Evolutionary conservation across 768 basidiomycete genomes (phyloP).

Genomic region (Collybia sordida): DNA sequence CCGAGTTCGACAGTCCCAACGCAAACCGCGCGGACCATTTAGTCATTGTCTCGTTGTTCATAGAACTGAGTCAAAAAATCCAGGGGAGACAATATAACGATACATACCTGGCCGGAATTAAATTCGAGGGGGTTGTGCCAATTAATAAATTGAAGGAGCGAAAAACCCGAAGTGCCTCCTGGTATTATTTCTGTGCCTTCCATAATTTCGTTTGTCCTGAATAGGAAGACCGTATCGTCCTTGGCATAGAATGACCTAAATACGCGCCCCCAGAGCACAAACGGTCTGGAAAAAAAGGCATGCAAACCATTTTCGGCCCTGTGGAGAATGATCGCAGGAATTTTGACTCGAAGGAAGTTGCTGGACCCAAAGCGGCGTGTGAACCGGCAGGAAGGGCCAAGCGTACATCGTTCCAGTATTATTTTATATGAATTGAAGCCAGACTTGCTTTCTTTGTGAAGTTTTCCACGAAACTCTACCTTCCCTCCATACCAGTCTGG

Average conservation of each 20-base stretch:
- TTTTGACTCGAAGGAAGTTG: constrained; percentile 50
- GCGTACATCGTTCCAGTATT: constrained; percentile 43
- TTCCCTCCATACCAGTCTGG: constrained; percentile 62
- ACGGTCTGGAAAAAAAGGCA: constrained; percentile 45
- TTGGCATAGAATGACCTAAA: constrained; percentile 65
- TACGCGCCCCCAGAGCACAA: constrained; percentile 52
- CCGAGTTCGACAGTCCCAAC: constrained; percentile 62
- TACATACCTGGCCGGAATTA: constrained; percentile 51
- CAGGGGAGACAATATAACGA: not conserved
- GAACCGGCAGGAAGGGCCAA: constrained; percentile 58
- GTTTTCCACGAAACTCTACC: constrained; percentile 49
- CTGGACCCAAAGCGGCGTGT: constrained; percentile 63
- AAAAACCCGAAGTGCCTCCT: constrained; percentile 13
- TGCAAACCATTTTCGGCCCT: constrained; percentile 28
- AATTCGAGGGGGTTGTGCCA: constrained; percentile 51
- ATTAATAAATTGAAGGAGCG: constrained; percentile 47
- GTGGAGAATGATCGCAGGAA: constrained; percentile 34
- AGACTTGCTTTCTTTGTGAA: constrained; percentile 16
- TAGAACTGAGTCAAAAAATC: not conserved
- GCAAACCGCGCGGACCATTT: constrained; percentile 68
- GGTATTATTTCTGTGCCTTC: constrained; percentile 15
- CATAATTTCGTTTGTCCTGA: constrained; percentile 50
- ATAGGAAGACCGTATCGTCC: constrained; percentile 54
- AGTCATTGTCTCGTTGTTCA: constrained; percentile 62
- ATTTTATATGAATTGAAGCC: constrained; percentile 31